Conservation (phyloP, 1,284 basidiomycete genomes). For the Sporisorium reilianum region DNA sequence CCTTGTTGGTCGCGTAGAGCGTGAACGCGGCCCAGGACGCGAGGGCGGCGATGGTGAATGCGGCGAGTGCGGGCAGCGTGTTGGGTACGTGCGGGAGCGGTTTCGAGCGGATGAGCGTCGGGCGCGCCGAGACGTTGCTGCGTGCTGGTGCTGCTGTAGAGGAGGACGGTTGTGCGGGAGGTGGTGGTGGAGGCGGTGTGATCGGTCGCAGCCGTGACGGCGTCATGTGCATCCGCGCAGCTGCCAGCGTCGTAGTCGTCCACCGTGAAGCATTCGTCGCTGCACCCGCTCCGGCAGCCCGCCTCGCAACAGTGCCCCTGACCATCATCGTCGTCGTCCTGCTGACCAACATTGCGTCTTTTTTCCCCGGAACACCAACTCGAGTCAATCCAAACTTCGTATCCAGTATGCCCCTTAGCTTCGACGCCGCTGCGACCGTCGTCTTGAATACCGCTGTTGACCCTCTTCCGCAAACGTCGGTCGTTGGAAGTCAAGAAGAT, state of each 20-base stretch:
- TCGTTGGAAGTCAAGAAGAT: not conserved
- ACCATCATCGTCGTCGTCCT: not conserved
- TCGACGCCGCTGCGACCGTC: too few relatives aligned
- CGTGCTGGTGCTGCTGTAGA: not conserved
- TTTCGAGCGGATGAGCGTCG: conserved; percentile 6
- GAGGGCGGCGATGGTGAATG: conserved; percentile 12
- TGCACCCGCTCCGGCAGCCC: not conserved
- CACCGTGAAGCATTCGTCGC: not conserved
- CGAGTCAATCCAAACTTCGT: too few relatives aligned
- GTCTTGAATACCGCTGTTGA: too few relatives aligned
- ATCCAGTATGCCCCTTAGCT: too few relatives aligned
- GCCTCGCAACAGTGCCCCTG: not conserved
- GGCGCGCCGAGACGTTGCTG: not conserved
- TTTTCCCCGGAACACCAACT: too few relatives aligned
- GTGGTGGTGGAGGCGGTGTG: conserved; percentile 3
- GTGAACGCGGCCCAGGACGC: conserved; percentile 52
- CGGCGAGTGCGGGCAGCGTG: conserved; percentile 13
- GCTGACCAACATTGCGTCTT: not conserved
- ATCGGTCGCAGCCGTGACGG: not conserved
- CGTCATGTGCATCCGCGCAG: not conserved
- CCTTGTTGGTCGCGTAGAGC: conserved; percentile 61
- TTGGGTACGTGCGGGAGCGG: conserved; percentile 18
- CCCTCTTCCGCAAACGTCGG: too few relatives aligned
- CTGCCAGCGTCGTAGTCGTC: not conserved
- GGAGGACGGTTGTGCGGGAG: not conserved